A percentile compares a stretch with the other conserved stretches of the same genome.
Conservation (phyloP, 345 rosid genomes). For the Corchorus olitorius region DNA sequence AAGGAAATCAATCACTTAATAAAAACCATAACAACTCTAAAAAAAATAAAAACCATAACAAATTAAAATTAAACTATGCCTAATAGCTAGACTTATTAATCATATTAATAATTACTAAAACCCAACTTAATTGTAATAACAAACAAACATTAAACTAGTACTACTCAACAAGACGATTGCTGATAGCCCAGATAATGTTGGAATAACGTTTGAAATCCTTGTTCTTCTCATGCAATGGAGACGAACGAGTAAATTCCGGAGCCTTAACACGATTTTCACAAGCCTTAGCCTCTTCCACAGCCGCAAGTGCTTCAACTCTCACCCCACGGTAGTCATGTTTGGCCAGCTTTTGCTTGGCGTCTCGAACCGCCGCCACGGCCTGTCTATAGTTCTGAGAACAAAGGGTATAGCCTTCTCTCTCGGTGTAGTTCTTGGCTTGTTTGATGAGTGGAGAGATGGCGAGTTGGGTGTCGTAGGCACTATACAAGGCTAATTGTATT, state of each 20-base stretch:
- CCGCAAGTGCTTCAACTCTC: conserved; percentile 1
- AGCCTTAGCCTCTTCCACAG: neutral
- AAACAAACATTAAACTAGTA: no score
- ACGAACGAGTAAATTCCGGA: neutral
- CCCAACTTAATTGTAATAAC: no score
- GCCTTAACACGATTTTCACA: neutral
- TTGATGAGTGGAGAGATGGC: neutral
- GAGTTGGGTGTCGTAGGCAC: neutral
- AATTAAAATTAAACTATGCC: no score
- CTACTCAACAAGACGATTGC: neutral
- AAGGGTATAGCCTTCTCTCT: neutral
- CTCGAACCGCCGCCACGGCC: neutral
- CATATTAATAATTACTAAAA: no score
- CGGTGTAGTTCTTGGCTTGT: neutral
- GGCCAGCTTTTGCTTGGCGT: neutral
- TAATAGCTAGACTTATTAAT: no score
- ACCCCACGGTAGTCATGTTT: neutral
- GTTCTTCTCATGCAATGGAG: neutral
- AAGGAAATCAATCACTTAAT: no score
- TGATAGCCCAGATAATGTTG: neutral
- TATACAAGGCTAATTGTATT: neutral
- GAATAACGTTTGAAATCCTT: no score
- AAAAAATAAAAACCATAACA: no score
- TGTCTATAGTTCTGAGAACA: neutral
- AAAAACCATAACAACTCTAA: no score